Conservation (phyloP, 495 filamentous ascomycete genomes). For the Hypoxylon trugodes region DNA sequence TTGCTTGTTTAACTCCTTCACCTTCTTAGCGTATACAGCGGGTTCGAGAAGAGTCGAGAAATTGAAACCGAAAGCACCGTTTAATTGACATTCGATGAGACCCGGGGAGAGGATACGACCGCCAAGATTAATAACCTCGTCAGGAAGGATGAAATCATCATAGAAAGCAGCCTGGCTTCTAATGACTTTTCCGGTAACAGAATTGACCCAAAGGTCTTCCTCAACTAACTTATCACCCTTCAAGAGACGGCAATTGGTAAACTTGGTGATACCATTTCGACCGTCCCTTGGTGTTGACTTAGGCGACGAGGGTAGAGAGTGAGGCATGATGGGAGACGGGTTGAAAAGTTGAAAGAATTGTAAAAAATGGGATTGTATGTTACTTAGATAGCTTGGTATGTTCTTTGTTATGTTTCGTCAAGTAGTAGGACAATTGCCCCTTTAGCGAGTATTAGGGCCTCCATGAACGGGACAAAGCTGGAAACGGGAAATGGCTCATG, state of each 20-base stretch:
- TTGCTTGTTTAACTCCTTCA: slow-evolving; percentile 71
- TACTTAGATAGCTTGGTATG: neutral
- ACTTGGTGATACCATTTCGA: slow-evolving; percentile 72
- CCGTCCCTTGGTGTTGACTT: slow-evolving; percentile 43
- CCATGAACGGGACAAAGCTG: slow-evolving; percentile 38
- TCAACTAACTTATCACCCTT: slow-evolving; percentile 68
- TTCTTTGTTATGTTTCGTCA: slow-evolving; percentile 43
- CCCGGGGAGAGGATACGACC: slow-evolving; percentile 82
- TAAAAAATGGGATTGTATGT: neutral
- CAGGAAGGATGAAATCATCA: slow-evolving; percentile 67
- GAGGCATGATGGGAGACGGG: slow-evolving; percentile 36
- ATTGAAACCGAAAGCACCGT: slow-evolving; percentile 87
- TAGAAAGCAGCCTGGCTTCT: slow-evolving; percentile 79
- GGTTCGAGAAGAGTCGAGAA: slow-evolving; percentile 77
- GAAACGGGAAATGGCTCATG: slow-evolving; percentile 33
- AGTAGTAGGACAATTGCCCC: slow-evolving; percentile 40
- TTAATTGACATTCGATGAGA: slow-evolving; percentile 86
- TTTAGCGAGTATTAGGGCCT: slow-evolving; percentile 36
- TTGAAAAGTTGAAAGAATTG: neutral
- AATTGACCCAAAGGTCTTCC: slow-evolving; percentile 82
- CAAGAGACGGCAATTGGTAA: slow-evolving; percentile 81
- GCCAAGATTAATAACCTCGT: slow-evolving; percentile 72
- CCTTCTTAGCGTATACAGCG: slow-evolving; percentile 69
- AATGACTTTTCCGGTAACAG: slow-evolving; percentile 77
- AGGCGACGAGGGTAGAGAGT: slow-evolving; percentile 46